These are phyloP conservation scores for Exserohilum rostratum DNA, from an alignment of 2,329 filamentous ascomycete species.

Conservation along the genomic window DNA sequence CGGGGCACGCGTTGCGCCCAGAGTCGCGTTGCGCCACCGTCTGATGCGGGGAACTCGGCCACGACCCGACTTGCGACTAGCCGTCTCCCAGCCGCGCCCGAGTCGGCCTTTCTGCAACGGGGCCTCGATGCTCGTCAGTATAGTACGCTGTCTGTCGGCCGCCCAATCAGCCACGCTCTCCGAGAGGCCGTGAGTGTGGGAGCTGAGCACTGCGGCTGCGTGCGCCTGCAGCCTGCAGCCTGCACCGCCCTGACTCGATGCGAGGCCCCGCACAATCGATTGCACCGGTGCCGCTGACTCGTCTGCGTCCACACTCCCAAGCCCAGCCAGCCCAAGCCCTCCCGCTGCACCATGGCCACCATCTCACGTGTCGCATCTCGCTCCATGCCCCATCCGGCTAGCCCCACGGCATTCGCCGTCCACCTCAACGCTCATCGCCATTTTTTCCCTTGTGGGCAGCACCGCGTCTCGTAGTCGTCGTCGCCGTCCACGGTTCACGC, in stretches of 20 bases:
- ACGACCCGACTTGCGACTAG: background rate
- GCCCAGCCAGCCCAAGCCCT: too few relatives aligned
- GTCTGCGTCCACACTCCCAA: too few relatives aligned
- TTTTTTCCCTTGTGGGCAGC: background rate
- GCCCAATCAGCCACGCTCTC: too few relatives aligned
- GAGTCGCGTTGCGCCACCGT: background rate
- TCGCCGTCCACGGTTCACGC: background rate
- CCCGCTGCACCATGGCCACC: background rate
- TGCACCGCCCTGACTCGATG: background rate
- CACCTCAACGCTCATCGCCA: background rate
- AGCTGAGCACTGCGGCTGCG: too few relatives aligned
- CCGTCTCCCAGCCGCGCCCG: too few relatives aligned
- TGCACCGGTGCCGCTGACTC: background rate
- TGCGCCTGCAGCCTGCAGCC: background rate
- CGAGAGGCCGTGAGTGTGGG: too few relatives aligned
- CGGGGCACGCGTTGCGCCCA: background rate
- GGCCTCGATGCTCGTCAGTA: too few relatives aligned
- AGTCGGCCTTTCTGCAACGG: too few relatives aligned
- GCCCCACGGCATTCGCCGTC: background rate
- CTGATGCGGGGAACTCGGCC: constrained; percentile 3
- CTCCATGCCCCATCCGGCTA: background rate
- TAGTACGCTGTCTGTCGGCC: too few relatives aligned
- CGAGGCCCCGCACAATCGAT: background rate
- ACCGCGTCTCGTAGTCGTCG: background rate
- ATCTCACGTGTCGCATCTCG: too few relatives aligned